Base-by-base conservation (phyloP, 768 basidiomycete species). In the Mycena haematopus region DNA sequence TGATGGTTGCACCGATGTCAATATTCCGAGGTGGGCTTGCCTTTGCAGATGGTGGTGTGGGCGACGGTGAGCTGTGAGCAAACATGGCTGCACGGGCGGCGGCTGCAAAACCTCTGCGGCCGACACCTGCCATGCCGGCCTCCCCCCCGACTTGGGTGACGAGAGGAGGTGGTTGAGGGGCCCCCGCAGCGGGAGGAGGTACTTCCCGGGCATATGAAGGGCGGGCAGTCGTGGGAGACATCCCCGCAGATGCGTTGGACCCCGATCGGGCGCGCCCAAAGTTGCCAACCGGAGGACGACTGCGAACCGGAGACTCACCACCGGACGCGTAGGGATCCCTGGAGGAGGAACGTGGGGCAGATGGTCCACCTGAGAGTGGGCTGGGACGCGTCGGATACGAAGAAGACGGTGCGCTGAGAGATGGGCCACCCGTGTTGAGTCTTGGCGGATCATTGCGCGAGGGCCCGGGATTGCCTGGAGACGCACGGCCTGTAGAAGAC, bases 81-180 rank as follows among this genome's bases (percentile, higher is more conserved):
- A 81, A 76, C 80, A 87, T 77, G 9, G 86, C 86, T 0, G 84
- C 83, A 46, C 86, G 85, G 55, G 89, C 86, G 11, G 85, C 91
- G 19, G 93, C 91, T 0, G 87, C 88, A 62, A 95, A 95, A 0
- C 92, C 94, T 67, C 93, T 79, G 62, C 94, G 79, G 9, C 94
- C 94, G 8, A 96, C 93, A 10, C 94, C 94, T 0, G 94, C 94
- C 94, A 96, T 95, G 0, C 91, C 91, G 10, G 91, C 91, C 56
- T 81, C 86, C 8, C 91, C 91, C 4, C 91, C 91, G 3, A 71
- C 81, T 71, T 88, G 86, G n/a, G 91, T 92, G 70, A 91, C 84
- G 10, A 88, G 79, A 35, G 84, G 81, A 19, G 8, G 47, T 7
- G 63, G 57, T 2, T 64, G 61, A 35, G 57, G 54, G 38, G 63